Conservation (phyloP, 805 yeast species). For the Candida qinlingensis region DNA sequence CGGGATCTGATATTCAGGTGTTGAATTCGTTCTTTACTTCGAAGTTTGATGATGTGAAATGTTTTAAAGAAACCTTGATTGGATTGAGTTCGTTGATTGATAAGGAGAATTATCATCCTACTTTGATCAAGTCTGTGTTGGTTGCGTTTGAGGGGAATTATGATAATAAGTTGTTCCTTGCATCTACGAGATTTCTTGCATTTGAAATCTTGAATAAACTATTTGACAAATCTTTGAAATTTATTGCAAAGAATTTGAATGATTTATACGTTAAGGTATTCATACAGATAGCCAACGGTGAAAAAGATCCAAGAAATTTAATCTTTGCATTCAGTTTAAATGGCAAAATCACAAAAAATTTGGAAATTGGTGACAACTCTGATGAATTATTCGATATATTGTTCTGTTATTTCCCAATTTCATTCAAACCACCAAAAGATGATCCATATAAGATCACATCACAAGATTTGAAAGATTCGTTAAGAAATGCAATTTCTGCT, state of each 20-base stretch:
- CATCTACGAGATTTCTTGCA: constrained; percentile 55
- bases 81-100: constrained; percentile 49
- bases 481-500: constrained; percentile 60
- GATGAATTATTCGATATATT: constrained; percentile 80
- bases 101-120: constrained; percentile 44
- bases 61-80: constrained; percentile 44
- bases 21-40: constrained; percentile 49
- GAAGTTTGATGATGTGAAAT: constrained; percentile 60
- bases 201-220: constrained; percentile 44
- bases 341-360: constrained; percentile 35
- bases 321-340: constrained; percentile 62
- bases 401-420: constrained; percentile 95
- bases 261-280: constrained; percentile 51
- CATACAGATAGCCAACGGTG: constrained; percentile 71
- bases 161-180: constrained; percentile 53
- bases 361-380: constrained; percentile 35
- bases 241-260: constrained; percentile 17
- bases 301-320: constrained; percentile 90
- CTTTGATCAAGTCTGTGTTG: constrained; percentile 34
- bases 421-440: constrained; percentile 87
- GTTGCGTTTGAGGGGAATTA: constrained; percentile 36
- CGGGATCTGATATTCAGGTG: constrained; percentile 35
- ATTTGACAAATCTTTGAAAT: constrained; percentile 26
- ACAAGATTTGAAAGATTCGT: constrained; percentile 55
- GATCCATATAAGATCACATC: constrained; percentile 83